Percentiles rank a stretch among this genome's conserved stretches.
Evolutionary conservation across 2,329 filamentous ascomycete species (phyloP).

Genomic region (Juglanconis sp.): DNA sequence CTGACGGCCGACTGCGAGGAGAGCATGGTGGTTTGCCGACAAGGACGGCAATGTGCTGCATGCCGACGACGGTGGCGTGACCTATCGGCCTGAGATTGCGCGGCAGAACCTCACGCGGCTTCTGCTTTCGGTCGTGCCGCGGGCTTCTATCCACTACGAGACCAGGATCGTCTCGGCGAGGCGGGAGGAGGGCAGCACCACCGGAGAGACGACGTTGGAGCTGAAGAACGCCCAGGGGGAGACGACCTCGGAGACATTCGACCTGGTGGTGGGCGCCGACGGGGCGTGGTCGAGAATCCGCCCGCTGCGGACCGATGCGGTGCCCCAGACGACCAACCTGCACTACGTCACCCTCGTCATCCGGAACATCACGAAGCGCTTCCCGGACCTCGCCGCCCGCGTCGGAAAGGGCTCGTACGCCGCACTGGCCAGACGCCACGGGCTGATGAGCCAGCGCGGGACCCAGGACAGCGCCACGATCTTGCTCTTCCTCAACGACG

Average conservation of each 20-base stretch:
- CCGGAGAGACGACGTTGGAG: slow-evolving; percentile 15
- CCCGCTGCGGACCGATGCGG: slow-evolving; percentile 30
- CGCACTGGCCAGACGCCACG: slow-evolving; percentile 35
- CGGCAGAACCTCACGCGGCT: slow-evolving; percentile 33
- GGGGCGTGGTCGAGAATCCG: slow-evolving; percentile 40
- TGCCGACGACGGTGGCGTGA: slow-evolving; percentile 20
- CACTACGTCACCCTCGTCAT: slow-evolving; percentile 35
- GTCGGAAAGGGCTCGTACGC: slow-evolving; percentile 38
- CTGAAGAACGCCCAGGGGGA: slow-evolving; percentile 20
- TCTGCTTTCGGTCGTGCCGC: slow-evolving; percentile 29
- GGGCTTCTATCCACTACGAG: slow-evolving; percentile 36
- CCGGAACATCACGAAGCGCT: slow-evolving; percentile 28
- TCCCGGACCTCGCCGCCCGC: slow-evolving; percentile 35
- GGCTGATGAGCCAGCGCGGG: slow-evolving; percentile 32
- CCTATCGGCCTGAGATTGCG: slow-evolving; percentile 36
- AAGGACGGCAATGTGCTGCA: slow-evolving; percentile 25
- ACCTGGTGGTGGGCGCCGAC: slow-evolving; percentile 38
- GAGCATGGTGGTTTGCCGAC: slow-evolving; percentile 35
- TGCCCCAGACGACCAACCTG: slow-evolving; percentile 37
- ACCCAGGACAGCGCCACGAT: slow-evolving; percentile 28
- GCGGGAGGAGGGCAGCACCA: neutral
- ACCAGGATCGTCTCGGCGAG: slow-evolving; percentile 28
- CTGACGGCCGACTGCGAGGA: slow-evolving; percentile 42
- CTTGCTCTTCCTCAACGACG: slow-evolving; percentile 25
- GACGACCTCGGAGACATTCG: slow-evolving; percentile 26